Evolutionary conservation across 2,329 filamentous ascomycete species (phyloP), one percentile per base, ranked within the genome.

Genomic region (Beauveria brongniartii): DNA sequence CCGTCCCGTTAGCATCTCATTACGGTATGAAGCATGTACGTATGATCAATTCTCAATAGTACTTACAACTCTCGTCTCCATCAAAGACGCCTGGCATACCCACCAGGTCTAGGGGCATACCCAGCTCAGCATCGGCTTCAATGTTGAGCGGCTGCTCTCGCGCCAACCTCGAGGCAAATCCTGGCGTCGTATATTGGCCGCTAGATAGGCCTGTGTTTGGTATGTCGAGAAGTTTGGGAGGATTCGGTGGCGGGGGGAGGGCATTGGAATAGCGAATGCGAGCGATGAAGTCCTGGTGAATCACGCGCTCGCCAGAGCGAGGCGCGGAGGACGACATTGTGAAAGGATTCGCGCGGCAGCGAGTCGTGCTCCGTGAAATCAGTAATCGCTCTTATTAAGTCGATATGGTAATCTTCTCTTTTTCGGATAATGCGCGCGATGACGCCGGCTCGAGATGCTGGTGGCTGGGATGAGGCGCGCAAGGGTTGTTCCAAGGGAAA

Each of bases 281-380:
- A 65, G 92, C 93, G 72, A 99, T 96, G 77, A 97, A 97, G 76
- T 99, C 94, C 77, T 99, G 94, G 72, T 96, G 91, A 69, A 87
- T 80, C 70, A 84, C 80, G 73, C 84, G 82, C 73, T 84, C 82
- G 72, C 80, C 79, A 65, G 73, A 70, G 67, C 75, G 75, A 67
- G 70, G 66, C 63, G 67, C 69, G 20, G 71, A 69, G 61, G 72
- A 72, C 53, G 72, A 70, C 72, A 74, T 74, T 63, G 41, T 54
- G 56, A 47, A 53, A 30, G 46, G 22, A 30, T 28, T 14, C 22
- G 56, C 53, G 59, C 46, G 6, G 44, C 41, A 66, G 67, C 59
- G 59, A 50, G 28, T 24, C 22, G 30, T 14, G 34, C 10, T 9
- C 43, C 41, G 22, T 61, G 28, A 40, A 18, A 41, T 41, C 26